Conservation (phyloP, 305 asterid species). For the Salvia sclarea region DNA sequence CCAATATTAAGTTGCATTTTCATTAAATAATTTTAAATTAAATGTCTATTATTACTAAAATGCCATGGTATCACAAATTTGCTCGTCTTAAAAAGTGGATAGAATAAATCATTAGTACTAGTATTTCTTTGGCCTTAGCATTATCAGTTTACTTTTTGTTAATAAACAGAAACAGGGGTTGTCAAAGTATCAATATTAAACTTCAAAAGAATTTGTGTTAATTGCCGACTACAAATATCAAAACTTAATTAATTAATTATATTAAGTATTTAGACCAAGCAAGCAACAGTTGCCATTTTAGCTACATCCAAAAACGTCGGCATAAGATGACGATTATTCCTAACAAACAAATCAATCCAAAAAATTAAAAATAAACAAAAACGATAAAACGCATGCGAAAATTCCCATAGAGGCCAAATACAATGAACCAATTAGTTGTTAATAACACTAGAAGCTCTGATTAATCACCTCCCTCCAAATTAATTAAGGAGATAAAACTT, state of each 20-base stretch:
- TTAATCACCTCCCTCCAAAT: neutral
- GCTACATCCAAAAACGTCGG: neutral
- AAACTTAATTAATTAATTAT: too few species aligned
- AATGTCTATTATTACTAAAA: neutral
- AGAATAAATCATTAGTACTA: too few species aligned
- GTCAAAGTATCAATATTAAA: too few species aligned
- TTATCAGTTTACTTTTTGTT: too few species aligned
- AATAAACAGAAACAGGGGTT: too few species aligned
- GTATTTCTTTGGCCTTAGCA: too few species aligned
- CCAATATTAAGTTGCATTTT: neutral
- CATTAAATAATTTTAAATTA: too few species aligned
- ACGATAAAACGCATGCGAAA: neutral
- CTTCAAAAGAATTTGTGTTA: neutral
- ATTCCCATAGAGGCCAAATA: neutral
- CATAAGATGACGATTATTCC: neutral
- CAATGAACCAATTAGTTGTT: neutral
- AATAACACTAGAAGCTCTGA: neutral
- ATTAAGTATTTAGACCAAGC: neutral
- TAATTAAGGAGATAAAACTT: too few species aligned
- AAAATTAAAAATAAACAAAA: neutral
- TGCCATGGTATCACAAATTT: neutral
- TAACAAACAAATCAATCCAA: neutral
- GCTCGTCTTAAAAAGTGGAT: too few species aligned
- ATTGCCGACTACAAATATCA: neutral
- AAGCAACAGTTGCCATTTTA: neutral